These are phyloP conservation scores for Phytophthora litchii DNA, from an alignment of 352 stramenopile species.

Conservation along the genomic window DNA sequence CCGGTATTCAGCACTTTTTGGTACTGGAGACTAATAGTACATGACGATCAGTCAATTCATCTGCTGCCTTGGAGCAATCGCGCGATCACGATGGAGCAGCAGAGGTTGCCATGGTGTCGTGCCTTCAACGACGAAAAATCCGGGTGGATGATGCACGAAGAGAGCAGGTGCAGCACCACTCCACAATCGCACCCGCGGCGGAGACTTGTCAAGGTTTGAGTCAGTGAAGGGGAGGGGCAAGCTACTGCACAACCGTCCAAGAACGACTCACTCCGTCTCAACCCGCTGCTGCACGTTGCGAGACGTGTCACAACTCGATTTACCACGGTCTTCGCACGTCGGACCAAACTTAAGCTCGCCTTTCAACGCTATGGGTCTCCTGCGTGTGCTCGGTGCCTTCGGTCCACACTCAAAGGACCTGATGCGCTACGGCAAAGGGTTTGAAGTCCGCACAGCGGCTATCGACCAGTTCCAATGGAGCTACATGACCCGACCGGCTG, in stretches of 20 bases:
- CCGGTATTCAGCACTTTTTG: constrained; percentile 14
- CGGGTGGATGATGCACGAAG: constrained; percentile 30
- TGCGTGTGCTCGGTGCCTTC: constrained; percentile 27
- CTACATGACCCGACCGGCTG: constrained; percentile 52
- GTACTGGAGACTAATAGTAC: neutral
- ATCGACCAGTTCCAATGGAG: constrained; percentile 71
- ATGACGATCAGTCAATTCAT: constrained; percentile 27
- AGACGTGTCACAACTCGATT: constrained; percentile 32
- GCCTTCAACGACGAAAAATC: constrained; percentile 26
- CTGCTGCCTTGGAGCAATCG: constrained; percentile 18
- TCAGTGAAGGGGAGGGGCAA: constrained; percentile 1
- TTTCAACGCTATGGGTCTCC: constrained; percentile 19
- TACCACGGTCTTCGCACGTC: constrained; percentile 17
- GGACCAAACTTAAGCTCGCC: constrained; percentile 7
- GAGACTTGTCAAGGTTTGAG: constrained; percentile 9
- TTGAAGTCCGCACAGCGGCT: constrained; percentile 32
- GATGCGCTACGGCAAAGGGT: constrained; percentile 54
- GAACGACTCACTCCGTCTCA: constrained; percentile 30
- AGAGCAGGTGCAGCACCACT: constrained; percentile 24
- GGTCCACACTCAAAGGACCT: constrained; percentile 38
- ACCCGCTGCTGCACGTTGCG: neutral
- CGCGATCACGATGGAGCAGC: constrained; percentile 15
- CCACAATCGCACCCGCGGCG: constrained; percentile 20
- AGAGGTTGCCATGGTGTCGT: constrained; percentile 15
- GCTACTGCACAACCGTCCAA: constrained; percentile 14